These are phyloP conservation scores for Fusarium transvaalense DNA, from an alignment of 2,329 filamentous ascomycete genomes.

Conservation along the genomic window DNA sequence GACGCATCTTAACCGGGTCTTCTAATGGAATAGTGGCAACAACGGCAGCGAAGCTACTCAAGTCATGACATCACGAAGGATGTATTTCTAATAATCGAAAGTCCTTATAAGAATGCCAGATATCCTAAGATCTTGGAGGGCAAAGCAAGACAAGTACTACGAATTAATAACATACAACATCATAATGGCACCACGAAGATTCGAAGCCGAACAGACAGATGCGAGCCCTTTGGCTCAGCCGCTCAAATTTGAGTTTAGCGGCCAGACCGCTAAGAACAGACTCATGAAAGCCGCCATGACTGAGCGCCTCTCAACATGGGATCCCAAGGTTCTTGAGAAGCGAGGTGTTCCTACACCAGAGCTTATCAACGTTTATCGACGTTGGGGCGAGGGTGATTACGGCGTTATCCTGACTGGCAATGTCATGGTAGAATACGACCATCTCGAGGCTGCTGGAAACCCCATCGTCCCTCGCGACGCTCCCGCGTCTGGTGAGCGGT, in stretches of 20 bases:
- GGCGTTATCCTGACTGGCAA: conserved; percentile 73
- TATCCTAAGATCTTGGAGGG: fast-evolving
- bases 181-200: conserved; percentile 27
- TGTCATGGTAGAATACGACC: conserved; percentile 72
- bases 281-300: conserved; percentile 77
- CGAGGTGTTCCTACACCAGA: conserved; percentile 59
- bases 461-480: conserved; percentile 68
- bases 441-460: conserved; percentile 68
- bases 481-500: conserved; percentile 66
- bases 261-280: conserved; percentile 70
- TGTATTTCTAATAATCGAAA: conserved; percentile 5
- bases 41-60: not conserved
- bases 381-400: conserved; percentile 69
- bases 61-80: conserved; percentile 25
- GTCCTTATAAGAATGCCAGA: not conserved
- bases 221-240: conserved; percentile 56
- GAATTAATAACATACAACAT: not conserved
- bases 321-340: conserved; percentile 62
- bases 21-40: not conserved
- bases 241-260: conserved; percentile 64
- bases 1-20: conserved; percentile 18
- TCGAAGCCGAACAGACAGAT: conserved; percentile 7
- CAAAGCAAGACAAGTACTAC: fast-evolving
- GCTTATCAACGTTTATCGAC: conserved; percentile 66
- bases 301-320: conserved; percentile 72